Evolutionary conservation across 2,329 filamentous ascomycete genomes (phyloP).

Genomic region (Xylaria multiplex): DNA sequence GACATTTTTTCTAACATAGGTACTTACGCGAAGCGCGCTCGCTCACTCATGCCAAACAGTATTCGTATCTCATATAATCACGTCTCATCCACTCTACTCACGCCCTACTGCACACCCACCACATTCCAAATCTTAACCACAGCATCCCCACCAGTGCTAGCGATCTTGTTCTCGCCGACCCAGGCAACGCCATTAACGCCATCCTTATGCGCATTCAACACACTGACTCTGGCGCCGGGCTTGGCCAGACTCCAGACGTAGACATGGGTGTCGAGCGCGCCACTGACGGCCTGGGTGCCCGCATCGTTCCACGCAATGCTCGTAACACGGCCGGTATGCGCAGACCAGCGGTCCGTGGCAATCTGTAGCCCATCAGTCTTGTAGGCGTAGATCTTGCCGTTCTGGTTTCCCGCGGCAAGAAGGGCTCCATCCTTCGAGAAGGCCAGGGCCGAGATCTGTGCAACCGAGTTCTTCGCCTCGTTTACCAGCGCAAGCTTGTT

Average conservation of each 20-base stretch:
- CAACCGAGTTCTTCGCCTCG: slow-evolving; percentile 74
- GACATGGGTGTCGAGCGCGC: slow-evolving; percentile 88
- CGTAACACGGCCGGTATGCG: slow-evolving; percentile 67
- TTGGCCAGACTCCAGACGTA: slow-evolving; percentile 89
- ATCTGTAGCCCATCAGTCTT: slow-evolving; percentile 68
- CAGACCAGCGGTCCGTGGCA: slow-evolving; percentile 78
- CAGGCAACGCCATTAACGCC: slow-evolving; percentile 90
- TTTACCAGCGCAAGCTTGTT: slow-evolving; percentile 64
- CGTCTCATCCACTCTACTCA: background rate
- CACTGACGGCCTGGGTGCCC: slow-evolving; percentile 82
- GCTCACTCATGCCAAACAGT: slow-evolving; percentile 3
- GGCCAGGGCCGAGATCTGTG: slow-evolving; percentile 79
- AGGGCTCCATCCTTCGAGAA: slow-evolving; percentile 83
- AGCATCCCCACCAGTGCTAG: slow-evolving; percentile 86
- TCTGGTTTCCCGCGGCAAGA: slow-evolving; percentile 83
- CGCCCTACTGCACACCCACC: slow-evolving; percentile 59
- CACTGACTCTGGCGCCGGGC: slow-evolving; percentile 86
- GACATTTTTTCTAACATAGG: background rate
- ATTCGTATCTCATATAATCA: slow-evolving; percentile 10
- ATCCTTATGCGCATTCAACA: slow-evolving; percentile 91
- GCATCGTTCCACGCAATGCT: slow-evolving; percentile 78
- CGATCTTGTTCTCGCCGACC: slow-evolving; percentile 74
- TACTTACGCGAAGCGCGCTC: slow-evolving; percentile 3
- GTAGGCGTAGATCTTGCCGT: slow-evolving; percentile 90
- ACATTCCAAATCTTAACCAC: slow-evolving; percentile 90